Evolutionary conservation across 2,329 filamentous ascomycete species (phyloP).

Genomic region (Sporothrix brunneoviolacea): DNA sequence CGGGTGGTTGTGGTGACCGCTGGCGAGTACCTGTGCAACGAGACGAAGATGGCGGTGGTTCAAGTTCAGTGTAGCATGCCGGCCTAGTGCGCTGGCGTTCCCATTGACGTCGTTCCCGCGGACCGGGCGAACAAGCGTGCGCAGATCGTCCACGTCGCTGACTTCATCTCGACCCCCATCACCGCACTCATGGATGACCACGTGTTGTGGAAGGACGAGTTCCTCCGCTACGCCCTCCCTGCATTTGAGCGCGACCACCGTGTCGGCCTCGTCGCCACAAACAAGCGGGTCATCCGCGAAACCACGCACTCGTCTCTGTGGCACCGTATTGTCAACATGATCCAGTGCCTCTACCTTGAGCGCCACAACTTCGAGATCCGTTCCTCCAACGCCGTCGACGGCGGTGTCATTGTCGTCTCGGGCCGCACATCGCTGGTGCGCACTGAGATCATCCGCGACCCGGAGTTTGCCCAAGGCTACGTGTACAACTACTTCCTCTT

Average conservation of each 20-base stretch:
- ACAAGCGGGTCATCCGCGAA: conserved; percentile 44
- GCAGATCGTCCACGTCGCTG: conserved; percentile 38
- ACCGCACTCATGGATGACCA: conserved; percentile 46
- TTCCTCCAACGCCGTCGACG: conserved; percentile 49
- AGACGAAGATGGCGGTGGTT: conserved; percentile 17
- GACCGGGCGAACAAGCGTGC: conserved; percentile 39
- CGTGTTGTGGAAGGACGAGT: conserved; percentile 40
- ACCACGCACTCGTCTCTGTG: conserved; percentile 20
- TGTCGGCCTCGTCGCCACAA: conserved; percentile 51
- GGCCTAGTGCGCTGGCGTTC: conserved; percentile 1
- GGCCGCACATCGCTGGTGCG: conserved; percentile 47
- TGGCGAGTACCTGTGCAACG: conserved; percentile 24
- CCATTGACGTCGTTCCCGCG: conserved; percentile 27
- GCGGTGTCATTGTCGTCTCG: conserved; percentile 52
- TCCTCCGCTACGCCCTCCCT: conserved; percentile 36
- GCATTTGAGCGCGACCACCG: conserved; percentile 34
- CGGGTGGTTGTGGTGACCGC: conserved; percentile 40
- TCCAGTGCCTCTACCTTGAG: conserved; percentile 53
- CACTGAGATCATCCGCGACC: conserved; percentile 40
- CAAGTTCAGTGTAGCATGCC: neutral
- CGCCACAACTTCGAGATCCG: conserved; percentile 57
- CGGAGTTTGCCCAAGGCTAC: conserved; percentile 37
- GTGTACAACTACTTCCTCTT: conserved; percentile 45
- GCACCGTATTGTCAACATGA: conserved; percentile 42
- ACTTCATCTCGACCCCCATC: conserved; percentile 32